These are phyloP conservation scores for Zangia roseola DNA, from an alignment of 768 basidiomycete genomes.

Conservation along the genomic window DNA sequence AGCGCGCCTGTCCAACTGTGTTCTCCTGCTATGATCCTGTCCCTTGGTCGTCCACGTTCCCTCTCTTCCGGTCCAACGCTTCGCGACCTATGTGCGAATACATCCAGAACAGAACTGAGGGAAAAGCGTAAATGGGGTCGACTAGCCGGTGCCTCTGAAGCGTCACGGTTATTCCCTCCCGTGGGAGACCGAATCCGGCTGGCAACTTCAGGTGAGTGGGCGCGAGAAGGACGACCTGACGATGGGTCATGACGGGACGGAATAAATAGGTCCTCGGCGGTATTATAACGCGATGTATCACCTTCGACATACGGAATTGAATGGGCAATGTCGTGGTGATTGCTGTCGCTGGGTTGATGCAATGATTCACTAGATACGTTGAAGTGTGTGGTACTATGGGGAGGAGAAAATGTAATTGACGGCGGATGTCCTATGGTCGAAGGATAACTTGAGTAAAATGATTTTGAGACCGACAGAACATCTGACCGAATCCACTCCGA, in stretches of 20 bases:
- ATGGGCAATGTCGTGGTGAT: background rate
- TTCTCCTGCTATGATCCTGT: constrained; percentile 6
- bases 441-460: background rate
- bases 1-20: background rate
- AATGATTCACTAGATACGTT: constrained; percentile 1
- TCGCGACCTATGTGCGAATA: constrained; percentile 15
- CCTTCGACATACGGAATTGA: background rate
- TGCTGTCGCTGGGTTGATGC: background rate
- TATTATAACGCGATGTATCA: constrained; percentile 30
- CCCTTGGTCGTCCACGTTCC: constrained; percentile 23
- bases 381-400: background rate
- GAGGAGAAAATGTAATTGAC: background rate
- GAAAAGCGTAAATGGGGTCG: constrained; percentile 21
- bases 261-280: constrained; percentile 23
- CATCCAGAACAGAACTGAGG: constrained; percentile 15
- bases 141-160: background rate
- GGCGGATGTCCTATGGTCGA: background rate
- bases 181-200: background rate
- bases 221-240: background rate
- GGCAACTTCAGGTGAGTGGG: constrained; percentile 3
- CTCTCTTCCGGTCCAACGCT: constrained; percentile 36
- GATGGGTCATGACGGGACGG: background rate
- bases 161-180: background rate
- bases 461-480: background rate
- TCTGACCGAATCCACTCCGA: background rate